phyloP scores from a whole-genome alignment of 2,329 filamentous ascomycete species.

The Talaromyces pinophilus region DNA sequence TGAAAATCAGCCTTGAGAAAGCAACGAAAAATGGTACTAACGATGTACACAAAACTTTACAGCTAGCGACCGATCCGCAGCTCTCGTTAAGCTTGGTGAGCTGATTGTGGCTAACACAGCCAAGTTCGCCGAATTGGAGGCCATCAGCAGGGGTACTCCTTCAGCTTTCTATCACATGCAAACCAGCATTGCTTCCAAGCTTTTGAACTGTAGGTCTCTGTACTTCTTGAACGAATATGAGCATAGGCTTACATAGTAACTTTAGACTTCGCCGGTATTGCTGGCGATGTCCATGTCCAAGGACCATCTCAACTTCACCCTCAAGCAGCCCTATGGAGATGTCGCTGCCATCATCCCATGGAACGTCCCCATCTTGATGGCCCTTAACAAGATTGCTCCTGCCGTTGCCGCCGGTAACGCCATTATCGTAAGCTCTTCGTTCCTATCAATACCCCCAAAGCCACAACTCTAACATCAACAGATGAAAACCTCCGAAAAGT shows the following conservation, averaged over 20 bases:
- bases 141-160: conserved; percentile 12
- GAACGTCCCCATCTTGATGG: conserved; percentile 53
- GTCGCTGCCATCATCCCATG: conserved; percentile 48
- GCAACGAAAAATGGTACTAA: conserved; percentile 34
- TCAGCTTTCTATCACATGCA: conserved; percentile 7
- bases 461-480: background rate
- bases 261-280: conserved; percentile 46
- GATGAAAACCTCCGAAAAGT: conserved; percentile 58
- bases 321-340: conserved; percentile 38
- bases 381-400: conserved; percentile 51
- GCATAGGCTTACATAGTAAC: conserved; percentile 38
- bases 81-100: conserved; percentile 46
- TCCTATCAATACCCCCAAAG: background rate
- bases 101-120: conserved; percentile 54
- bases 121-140: conserved; percentile 35
- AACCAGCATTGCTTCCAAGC: conserved; percentile 14
- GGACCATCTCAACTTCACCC: conserved; percentile 57
- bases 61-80: conserved; percentile 45
- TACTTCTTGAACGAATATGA: conserved; percentile 35
- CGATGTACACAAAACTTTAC: conserved; percentile 27
- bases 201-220: conserved; percentile 43
- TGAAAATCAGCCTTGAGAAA: conserved; percentile 36
- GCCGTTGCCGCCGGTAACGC: conserved; percentile 55
- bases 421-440: conserved; percentile 41
- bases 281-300: conserved; percentile 59